phyloP scores from a whole-genome alignment of 2,329 filamentous ascomycete species.

The Alternaria ethzedia region DNA sequence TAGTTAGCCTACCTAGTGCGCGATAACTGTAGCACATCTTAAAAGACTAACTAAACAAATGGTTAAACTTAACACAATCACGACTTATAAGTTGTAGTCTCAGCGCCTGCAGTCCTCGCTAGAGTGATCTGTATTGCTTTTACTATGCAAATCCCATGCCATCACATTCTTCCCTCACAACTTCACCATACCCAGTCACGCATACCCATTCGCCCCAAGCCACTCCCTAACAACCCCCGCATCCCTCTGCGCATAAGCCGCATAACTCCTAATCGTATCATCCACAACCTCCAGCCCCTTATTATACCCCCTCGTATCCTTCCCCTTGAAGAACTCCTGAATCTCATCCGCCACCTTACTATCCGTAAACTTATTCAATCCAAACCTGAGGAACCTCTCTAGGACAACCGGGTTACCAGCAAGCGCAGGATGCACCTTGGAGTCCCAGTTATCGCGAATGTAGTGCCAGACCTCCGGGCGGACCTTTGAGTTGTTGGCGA shows the following conservation, averaged over 20 bases:
- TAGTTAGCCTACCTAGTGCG: too few species aligned
- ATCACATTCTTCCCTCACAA: background rate
- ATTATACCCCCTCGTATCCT: slow-evolving; percentile 86
- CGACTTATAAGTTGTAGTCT: too few species aligned
- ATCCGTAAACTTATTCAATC: slow-evolving; percentile 79
- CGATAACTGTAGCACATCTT: too few species aligned
- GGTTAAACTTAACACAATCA: too few species aligned
- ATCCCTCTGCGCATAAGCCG: slow-evolving; percentile 82
- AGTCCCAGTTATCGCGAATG: slow-evolving; percentile 81
- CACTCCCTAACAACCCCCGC: slow-evolving; percentile 76
- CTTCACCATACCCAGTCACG: slow-evolving; percentile 28
- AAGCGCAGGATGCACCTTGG: slow-evolving; percentile 71
- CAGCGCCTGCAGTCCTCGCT: too few species aligned
- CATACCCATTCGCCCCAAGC: slow-evolving; percentile 69
- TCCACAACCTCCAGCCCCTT: slow-evolving; percentile 83
- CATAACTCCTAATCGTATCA: slow-evolving; percentile 84
- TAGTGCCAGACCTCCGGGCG: slow-evolving; percentile 84
- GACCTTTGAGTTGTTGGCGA: slow-evolving; percentile 75
- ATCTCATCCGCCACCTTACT: slow-evolving; percentile 75
- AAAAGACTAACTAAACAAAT: too few species aligned
- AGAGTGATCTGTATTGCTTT: too few species aligned
- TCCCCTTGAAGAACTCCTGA: slow-evolving; percentile 80
- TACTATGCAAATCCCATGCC: background rate
- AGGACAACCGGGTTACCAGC: slow-evolving; percentile 83
- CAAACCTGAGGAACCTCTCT: slow-evolving; percentile 84